Conservation (phyloP, 768 basidiomycete species). For the Dentipellis fragilis region DNA sequence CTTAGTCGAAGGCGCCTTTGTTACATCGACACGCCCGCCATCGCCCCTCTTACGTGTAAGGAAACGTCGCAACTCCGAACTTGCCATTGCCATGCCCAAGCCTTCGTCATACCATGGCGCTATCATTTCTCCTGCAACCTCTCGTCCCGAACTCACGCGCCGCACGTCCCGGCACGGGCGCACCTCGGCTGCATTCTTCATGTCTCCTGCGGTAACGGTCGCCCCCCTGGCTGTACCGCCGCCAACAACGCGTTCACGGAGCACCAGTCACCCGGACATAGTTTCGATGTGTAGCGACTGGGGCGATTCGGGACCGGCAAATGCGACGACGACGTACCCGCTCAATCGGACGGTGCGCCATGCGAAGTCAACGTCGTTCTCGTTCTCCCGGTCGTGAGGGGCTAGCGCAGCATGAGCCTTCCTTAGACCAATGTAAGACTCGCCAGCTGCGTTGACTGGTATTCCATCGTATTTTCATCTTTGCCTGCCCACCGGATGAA, state of each 20-base stretch:
- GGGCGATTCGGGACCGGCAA: constrained; percentile 47
- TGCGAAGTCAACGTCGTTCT: background rate
- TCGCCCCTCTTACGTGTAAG: background rate
- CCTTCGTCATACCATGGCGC: background rate
- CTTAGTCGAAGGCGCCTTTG: background rate
- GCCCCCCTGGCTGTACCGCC: constrained; percentile 27
- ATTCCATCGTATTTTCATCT: no score
- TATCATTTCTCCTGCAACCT: background rate
- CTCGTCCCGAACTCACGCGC: background rate
- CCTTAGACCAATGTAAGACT: no score
- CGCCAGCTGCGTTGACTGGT: no score
- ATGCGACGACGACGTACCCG: constrained; percentile 41
- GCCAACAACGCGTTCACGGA: constrained; percentile 34
- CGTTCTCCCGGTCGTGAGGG: no score
- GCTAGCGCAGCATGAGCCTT: no score
- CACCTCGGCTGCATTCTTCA: constrained; percentile 23
- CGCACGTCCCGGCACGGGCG: background rate
- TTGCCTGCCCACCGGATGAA: no score
- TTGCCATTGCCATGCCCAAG: background rate
- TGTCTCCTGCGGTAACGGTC: constrained; percentile 15
- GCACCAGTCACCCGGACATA: constrained; percentile 47
- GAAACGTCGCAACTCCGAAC: background rate
- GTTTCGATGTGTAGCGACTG: constrained; percentile 50
- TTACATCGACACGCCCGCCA: background rate
- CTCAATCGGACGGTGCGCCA: constrained; percentile 13